Evolutionary conservation across 345 rosid genomes (phyloP).

Genomic region (Sapria himalayana): DNA sequence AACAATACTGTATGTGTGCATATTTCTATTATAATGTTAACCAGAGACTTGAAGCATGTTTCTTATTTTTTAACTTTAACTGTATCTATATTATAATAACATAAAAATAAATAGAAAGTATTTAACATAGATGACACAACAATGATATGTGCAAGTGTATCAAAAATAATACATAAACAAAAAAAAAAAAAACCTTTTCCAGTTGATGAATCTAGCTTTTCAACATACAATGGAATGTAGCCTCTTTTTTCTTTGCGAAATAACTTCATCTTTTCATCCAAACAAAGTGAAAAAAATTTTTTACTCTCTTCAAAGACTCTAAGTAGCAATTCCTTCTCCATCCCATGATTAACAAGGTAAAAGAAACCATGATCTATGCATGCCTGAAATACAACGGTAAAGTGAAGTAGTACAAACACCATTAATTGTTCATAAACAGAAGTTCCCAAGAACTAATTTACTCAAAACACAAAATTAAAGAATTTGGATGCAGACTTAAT

Average conservation of each 20-base stretch:
- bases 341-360: constrained; percentile 67
- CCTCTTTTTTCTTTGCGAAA: constrained; percentile 29
- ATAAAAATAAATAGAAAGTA: no score
- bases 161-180: no score
- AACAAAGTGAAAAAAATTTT: constrained; percentile 48
- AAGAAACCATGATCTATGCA: constrained; percentile 66
- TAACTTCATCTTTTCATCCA: constrained; percentile 36
- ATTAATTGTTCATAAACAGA: neutral
- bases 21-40: no score
- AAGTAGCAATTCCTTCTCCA: constrained; percentile 27
- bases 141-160: no score
- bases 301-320: constrained; percentile 30
- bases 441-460: neutral
- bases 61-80: no score
- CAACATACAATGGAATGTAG: constrained; percentile 34
- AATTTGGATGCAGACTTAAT: no score
- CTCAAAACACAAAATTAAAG: neutral
- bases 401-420: neutral
- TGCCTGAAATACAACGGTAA: constrained; percentile 27
- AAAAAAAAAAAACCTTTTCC: constrained; percentile 18
- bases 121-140: no score
- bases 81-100: no score
- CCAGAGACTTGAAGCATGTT: no score
- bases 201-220: constrained; percentile 20
- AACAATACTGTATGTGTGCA: no score